A percentile compares a stretch with the other conserved stretches of the same genome.
Conservation (phyloP, 768 basidiomycete species). For the Infundibulicybe gibba region DNA sequence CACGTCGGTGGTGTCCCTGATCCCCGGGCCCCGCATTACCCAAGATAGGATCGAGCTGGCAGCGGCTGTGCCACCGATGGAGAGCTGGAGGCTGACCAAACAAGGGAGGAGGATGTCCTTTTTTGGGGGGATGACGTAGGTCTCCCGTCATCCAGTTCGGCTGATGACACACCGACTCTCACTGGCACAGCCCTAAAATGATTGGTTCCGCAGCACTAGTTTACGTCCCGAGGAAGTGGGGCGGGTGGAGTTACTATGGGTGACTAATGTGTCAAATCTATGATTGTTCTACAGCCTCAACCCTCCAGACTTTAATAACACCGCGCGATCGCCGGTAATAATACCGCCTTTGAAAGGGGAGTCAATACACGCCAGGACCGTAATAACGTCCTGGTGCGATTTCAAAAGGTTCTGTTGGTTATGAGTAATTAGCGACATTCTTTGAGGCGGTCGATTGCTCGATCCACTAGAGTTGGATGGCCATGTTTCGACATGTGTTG, state of each 20-base stretch:
- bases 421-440: conserved; percentile 74
- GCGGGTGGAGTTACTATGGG: neutral
- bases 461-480: conserved; percentile 40
- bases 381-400: conserved; percentile 89
- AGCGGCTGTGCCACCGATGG: too few relatives aligned
- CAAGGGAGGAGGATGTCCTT: too few relatives aligned
- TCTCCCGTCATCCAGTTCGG: too few relatives aligned
- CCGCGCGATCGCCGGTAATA: conserved; percentile 88
- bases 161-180: too few relatives aligned
- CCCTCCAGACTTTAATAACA: conserved; percentile 86
- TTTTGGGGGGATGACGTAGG: too few relatives aligned
- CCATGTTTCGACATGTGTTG: conserved; percentile 66
- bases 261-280: conserved; percentile 4
- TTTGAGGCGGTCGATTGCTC: conserved; percentile 66
- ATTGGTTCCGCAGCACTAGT: neutral
- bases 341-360: conserved; percentile 91
- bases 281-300: conserved; percentile 46
- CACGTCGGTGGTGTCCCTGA: too few relatives aligned
- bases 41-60: too few relatives aligned
- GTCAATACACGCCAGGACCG: conserved; percentile 81
- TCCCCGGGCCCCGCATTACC: too few relatives aligned
- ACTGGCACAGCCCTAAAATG: neutral
- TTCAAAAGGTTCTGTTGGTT: conserved; percentile 83
- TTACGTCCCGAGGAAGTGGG: neutral
- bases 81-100: too few relatives aligned